phyloP scores from a whole-genome alignment of 2,329 filamentous ascomycete genomes.

The Westerdykella aurantiaca region DNA sequence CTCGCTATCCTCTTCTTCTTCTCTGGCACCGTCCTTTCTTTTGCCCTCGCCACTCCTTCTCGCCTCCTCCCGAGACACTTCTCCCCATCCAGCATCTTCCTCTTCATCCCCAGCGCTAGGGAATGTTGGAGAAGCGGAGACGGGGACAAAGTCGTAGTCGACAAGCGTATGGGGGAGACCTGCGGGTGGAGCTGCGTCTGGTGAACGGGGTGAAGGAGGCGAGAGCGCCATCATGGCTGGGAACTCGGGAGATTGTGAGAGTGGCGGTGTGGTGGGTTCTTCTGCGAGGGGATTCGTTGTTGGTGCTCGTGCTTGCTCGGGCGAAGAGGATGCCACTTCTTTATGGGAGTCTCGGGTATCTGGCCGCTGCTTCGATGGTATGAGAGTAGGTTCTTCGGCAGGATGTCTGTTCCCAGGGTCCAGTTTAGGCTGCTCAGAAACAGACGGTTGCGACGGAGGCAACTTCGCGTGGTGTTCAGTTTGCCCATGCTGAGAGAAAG shows the following conservation, averaged over 20 bases:
- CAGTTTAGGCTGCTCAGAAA: constrained; percentile 2
- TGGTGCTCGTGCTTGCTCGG: constrained; percentile 1
- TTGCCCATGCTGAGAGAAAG: constrained; percentile 30
- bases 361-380: neutral
- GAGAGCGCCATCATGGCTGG: constrained; percentile 28
- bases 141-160: constrained; percentile 30
- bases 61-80: constrained; percentile 24
- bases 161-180: constrained; percentile 30
- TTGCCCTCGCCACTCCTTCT: constrained; percentile 1
- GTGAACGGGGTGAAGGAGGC: constrained; percentile 13
- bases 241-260: constrained; percentile 19
- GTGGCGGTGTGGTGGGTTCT: neutral
- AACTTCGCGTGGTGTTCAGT: constrained; percentile 27
- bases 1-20: constrained; percentile 15
- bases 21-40: constrained; percentile 5
- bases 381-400: neutral
- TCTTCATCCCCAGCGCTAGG: constrained; percentile 15
- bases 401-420: neutral
- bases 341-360: neutral
- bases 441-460: constrained; percentile 17
- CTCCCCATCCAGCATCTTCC: constrained; percentile 32
- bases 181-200: constrained; percentile 10
- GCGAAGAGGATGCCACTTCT: neutral
- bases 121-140: constrained; percentile 14
- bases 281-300: constrained; percentile 2